These are phyloP conservation scores for Wickerhamiella siamensis DNA, from an alignment of 805 yeast species.

Conservation along the genomic window DNA sequence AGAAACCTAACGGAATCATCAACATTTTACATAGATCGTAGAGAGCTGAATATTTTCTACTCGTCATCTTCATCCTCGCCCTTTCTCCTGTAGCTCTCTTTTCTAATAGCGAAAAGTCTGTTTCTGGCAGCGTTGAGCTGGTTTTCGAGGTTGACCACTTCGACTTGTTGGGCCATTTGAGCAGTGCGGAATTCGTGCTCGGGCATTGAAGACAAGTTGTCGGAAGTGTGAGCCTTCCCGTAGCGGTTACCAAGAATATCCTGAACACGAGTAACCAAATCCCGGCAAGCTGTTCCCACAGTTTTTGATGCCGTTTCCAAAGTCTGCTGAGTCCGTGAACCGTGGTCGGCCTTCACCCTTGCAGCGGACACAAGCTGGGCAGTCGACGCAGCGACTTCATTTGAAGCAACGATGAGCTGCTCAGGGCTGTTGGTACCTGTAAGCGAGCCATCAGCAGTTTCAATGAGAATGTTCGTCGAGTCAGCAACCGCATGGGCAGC, in stretches of 20 bases:
- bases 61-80: constrained; percentile 33
- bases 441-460: constrained; percentile 76
- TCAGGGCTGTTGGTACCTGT: constrained; percentile 53
- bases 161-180: constrained; percentile 90
- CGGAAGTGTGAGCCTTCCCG: constrained; percentile 19
- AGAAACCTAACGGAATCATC: too few species aligned
- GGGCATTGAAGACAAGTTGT: constrained; percentile 51
- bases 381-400: constrained; percentile 83
- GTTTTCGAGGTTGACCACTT: constrained; percentile 69
- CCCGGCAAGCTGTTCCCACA: constrained; percentile 64
- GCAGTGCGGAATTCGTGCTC: constrained; percentile 71
- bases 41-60: neutral
- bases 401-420: constrained; percentile 76
- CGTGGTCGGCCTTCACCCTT: constrained; percentile 64
- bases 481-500: constrained; percentile 80
- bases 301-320: constrained; percentile 54
- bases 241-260: constrained; percentile 32
- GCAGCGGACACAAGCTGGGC: constrained; percentile 88
- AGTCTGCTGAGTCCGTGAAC: constrained; percentile 61
- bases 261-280: constrained; percentile 58
- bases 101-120: constrained; percentile 71
- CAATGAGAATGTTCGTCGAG: constrained; percentile 66
- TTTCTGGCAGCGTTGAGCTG: constrained; percentile 58
- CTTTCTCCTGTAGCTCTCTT: constrained; percentile 58
- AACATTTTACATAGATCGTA: too few species aligned